These are phyloP conservation scores for Uronychia binucleata DNA, from an alignment of 73 alveolate species.

Conservation along the genomic window DNA sequence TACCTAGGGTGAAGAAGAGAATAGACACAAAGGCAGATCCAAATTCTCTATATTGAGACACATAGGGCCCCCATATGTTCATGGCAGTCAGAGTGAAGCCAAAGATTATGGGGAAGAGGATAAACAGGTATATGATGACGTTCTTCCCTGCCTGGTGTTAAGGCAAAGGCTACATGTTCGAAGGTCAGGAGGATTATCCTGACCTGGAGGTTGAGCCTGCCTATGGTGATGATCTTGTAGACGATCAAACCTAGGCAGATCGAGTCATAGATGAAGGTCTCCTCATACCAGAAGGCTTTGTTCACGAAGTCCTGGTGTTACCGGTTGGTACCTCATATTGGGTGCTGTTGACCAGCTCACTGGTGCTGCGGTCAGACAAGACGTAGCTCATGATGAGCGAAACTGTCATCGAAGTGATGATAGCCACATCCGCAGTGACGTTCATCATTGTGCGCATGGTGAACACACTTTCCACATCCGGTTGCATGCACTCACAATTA, in stretches of 20 bases:
- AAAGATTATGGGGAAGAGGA: neutral
- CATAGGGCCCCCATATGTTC: conserved; percentile 14
- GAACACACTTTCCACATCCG: neutral
- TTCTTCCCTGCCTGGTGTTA: neutral
- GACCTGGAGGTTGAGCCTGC: neutral
- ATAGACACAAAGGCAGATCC: conserved; percentile 4
- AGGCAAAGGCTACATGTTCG: neutral
- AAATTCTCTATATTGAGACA: neutral
- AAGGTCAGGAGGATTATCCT: neutral
- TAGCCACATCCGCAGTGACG: neutral
- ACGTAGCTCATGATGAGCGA: neutral
- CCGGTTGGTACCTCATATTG: neutral
- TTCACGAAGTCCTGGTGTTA: neutral
- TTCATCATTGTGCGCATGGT: neutral
- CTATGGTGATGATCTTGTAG: neutral
- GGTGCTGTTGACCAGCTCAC: neutral
- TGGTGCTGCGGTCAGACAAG: neutral
- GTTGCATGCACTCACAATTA: neutral
- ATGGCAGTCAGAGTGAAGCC: conserved; percentile 5
- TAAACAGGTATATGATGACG: neutral
- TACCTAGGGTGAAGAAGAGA: conserved; percentile 5
- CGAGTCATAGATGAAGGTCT: neutral
- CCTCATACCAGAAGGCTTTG: neutral
- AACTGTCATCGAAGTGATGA: neutral
- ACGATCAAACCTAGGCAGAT: neutral